Evolutionary conservation across 2,329 filamentous ascomycete genomes (phyloP).

Genomic region (Aphanoascus verrucosus): DNA sequence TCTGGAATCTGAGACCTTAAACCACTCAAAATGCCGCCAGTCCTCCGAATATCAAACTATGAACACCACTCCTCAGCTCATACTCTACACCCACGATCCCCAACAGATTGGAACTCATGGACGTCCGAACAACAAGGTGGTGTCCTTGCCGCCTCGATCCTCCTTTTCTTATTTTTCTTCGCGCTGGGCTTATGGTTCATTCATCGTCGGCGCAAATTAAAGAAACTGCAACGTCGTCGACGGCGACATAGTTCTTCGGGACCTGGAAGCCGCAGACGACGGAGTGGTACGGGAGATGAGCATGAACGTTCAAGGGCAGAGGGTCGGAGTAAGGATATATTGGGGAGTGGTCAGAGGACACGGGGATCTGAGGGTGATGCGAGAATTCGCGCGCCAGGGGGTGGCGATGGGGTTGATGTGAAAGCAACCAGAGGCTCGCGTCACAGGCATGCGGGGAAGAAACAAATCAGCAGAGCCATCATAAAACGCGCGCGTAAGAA

Average conservation of each 20-base stretch:
- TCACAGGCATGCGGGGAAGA: not conserved
- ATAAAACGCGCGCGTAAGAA: not conserved
- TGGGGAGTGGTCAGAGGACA: too few species aligned
- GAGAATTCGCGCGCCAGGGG: too few species aligned
- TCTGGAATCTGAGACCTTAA: too few species aligned
- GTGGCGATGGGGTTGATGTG: too few species aligned
- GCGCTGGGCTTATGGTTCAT: slow-evolving; percentile 11
- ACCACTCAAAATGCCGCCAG: slow-evolving; percentile 5
- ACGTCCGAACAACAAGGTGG: slow-evolving; percentile 21
- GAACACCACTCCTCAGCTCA: not conserved
- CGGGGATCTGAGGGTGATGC: too few species aligned
- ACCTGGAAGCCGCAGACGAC: too few species aligned
- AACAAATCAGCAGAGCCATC: not conserved
- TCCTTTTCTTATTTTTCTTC: slow-evolving; percentile 20
- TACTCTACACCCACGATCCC: not conserved
- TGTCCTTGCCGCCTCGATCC: slow-evolving; percentile 21
- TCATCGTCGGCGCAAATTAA: not conserved
- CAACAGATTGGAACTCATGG: slow-evolving; percentile 21
- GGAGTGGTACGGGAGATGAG: too few species aligned
- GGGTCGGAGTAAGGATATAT: too few species aligned
- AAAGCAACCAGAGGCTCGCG: too few species aligned
- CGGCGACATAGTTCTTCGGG: too few species aligned
- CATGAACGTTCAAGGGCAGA: too few species aligned
- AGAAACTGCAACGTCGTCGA: not conserved
- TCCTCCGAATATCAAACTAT: not conserved